Base-by-base conservation (phyloP, 345 rosid species). In the Erysimum cheiranthoides region DNA sequence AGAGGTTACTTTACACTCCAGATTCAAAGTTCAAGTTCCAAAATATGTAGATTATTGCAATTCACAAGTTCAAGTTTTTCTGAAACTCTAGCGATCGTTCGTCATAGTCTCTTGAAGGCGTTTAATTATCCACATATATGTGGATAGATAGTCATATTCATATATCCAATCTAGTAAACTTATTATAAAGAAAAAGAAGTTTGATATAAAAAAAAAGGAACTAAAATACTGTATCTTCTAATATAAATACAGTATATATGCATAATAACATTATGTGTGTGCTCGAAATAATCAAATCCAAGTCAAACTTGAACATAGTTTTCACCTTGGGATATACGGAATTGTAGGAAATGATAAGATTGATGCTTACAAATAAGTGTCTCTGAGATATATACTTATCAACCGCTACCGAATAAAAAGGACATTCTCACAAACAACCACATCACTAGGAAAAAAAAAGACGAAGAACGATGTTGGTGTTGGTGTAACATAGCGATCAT, bases 221-320 rank as follows among this genome's bases (percentile, higher is more conserved):
- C 50, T 25, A 14, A 14, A 42, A n/a, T 64, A 45, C 5, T 4
- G 53, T 64, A 45, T 25, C 16, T 10, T 45, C 28, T 27, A 8
- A 8, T 8, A 17, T 35, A 28, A 63, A 31, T 27, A 16, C 11
- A 21, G 25, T 21, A 21, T 65, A 32, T 31, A 40, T 65, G 45
- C 14, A 17, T 17, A 21, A 8, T 14, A 21, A 65, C 47, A 16
- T 62, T 10, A 40, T 67, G 12, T 11, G 10, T 25, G 49, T 14
- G n/a, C 6, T 38, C 38, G 3, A 52, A 43, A 53, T 28, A 38
- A 38, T 47, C 27, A 31, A 63, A 68, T 76, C n/a, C 40, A 61
- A 75, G 79, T 61, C 79, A 76, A 76, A 68, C 64, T 34, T 42
- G 3, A 68, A 68, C 16, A 18, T 16, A 66, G 17, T 38, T 75